These are phyloP conservation scores for Microascus cirrosus DNA, from an alignment of 2,329 filamentous ascomycete species.

Conservation along the genomic window DNA sequence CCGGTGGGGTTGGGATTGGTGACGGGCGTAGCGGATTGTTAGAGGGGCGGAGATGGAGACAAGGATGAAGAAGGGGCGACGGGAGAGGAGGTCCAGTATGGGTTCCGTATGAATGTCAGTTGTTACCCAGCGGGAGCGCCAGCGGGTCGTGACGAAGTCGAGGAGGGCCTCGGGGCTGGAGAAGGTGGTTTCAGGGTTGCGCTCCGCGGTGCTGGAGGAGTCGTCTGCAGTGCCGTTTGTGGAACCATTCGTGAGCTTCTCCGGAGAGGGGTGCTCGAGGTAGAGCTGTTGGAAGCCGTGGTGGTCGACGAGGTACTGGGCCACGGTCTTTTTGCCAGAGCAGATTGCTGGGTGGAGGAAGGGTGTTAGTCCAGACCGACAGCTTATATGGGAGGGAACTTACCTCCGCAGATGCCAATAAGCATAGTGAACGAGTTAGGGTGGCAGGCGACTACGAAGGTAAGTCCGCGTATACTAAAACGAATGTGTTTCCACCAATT, in stretches of 20 bases:
- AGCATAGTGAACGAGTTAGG: constrained; percentile 41
- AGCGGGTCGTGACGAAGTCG: constrained; percentile 75
- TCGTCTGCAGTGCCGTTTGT: constrained; percentile 3
- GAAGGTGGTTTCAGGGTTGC: constrained; percentile 33
- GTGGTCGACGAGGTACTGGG: constrained; percentile 73
- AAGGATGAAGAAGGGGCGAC: constrained; percentile 85
- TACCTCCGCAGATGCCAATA: constrained; percentile 67
- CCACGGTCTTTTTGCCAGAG: constrained; percentile 83
- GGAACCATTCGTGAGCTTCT: constrained; percentile 11
- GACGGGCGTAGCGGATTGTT: constrained; percentile 71
- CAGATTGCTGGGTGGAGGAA: constrained; percentile 58
- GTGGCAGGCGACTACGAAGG: too few species aligned
- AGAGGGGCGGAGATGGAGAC: constrained; percentile 87
- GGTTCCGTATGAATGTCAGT: constrained; percentile 67
- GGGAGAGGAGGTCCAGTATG: constrained; percentile 62
- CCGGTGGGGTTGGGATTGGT: constrained; percentile 35
- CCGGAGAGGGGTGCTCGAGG: constrained; percentile 37
- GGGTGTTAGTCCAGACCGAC: constrained; percentile 3
- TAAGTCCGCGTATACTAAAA: constrained; percentile 23
- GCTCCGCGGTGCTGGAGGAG: constrained; percentile 5
- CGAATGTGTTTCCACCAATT: neutral
- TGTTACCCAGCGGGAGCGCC: constrained; percentile 76
- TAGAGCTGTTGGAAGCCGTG: constrained; percentile 70
- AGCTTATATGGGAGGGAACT: constrained; percentile 12
- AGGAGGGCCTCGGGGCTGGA: constrained; percentile 56